Conservation (phyloP, 805 yeast species). For the Lipomyces kockii region DNA sequence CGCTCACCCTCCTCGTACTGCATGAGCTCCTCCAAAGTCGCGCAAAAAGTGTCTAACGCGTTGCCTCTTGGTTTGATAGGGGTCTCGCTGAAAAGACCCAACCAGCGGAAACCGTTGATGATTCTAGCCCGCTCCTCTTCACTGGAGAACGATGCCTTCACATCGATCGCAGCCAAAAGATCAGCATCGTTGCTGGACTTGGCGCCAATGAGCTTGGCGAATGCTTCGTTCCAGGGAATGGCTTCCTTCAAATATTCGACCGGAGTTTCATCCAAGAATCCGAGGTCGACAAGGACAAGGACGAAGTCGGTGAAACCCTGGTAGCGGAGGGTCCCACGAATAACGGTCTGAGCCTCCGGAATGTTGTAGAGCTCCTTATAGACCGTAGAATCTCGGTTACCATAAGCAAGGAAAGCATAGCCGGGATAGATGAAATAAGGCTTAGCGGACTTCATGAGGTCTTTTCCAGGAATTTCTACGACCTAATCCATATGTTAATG, state of each 20-base stretch:
- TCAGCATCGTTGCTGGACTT: constrained; percentile 71
- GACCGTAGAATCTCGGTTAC: constrained; percentile 96
- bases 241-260: constrained; percentile 59
- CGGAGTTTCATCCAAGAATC: constrained; percentile 82
- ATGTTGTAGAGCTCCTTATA: constrained; percentile 90
- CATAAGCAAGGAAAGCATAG: constrained; percentile 90
- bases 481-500: constrained; percentile 40
- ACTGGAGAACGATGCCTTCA: constrained; percentile 78
- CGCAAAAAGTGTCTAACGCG: constrained; percentile 95
- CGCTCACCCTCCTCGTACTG: constrained; percentile 95
- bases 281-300: constrained; percentile 91
- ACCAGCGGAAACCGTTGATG: constrained; percentile 88
- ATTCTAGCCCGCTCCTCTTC: constrained; percentile 85
- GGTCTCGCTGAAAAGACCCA: constrained; percentile 83
- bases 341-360: constrained; percentile 96
- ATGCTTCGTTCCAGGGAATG: constrained; percentile 86
- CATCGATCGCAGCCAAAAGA: constrained; percentile 72
- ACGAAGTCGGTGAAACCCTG: constrained; percentile 99
- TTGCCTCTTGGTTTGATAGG: constrained; percentile 86
- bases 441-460: constrained; percentile 90
- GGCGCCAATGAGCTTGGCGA: constrained; percentile 76
- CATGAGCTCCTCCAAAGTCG: constrained; percentile 92
- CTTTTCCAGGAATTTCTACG: constrained; percentile 81
- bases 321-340: constrained; percentile 96
- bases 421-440: constrained; percentile 97